Evolutionary conservation across 2,329 filamentous ascomycete genomes (phyloP).

Genomic region (Neobulgaria alba): DNA sequence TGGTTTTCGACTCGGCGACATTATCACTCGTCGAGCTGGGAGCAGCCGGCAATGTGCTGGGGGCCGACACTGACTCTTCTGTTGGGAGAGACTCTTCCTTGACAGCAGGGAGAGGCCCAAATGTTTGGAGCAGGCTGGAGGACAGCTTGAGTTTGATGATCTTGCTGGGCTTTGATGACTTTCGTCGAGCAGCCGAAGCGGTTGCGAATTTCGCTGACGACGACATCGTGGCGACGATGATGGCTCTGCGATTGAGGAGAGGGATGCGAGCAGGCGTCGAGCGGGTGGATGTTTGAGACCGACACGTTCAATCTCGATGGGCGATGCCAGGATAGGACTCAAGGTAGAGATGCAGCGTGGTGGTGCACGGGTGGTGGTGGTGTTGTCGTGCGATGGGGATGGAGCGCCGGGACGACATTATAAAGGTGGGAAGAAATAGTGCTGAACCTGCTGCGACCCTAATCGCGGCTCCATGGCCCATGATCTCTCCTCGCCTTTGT

Average conservation of each 20-base stretch:
- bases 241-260: neutral
- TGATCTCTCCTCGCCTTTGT: no score
- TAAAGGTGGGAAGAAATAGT: no score
- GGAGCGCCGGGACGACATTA: no score
- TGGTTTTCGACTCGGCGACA: slow-evolving; percentile 49
- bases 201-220: slow-evolving; percentile 17
- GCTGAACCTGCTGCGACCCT: no score
- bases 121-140: slow-evolving; percentile 40
- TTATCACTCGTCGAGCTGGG: slow-evolving; percentile 42
- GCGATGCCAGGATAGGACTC: neutral
- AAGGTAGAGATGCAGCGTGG: neutral
- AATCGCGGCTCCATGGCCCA: no score
- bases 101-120: slow-evolving; percentile 36
- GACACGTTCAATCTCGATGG: neutral
- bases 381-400: neutral
- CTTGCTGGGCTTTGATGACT: slow-evolving; percentile 14
- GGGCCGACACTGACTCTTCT: slow-evolving; percentile 32
- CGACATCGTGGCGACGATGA: slow-evolving; percentile 19
- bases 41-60: slow-evolving; percentile 30
- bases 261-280: neutral
- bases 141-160: slow-evolving; percentile 44
- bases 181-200: slow-evolving; percentile 12
- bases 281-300: neutral
- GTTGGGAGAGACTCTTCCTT: slow-evolving; percentile 29
- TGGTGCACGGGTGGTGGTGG: no score